Base-by-base conservation (phyloP, 1,139 yeast genomes). In the Meyerozyma elateridarum region DNA sequence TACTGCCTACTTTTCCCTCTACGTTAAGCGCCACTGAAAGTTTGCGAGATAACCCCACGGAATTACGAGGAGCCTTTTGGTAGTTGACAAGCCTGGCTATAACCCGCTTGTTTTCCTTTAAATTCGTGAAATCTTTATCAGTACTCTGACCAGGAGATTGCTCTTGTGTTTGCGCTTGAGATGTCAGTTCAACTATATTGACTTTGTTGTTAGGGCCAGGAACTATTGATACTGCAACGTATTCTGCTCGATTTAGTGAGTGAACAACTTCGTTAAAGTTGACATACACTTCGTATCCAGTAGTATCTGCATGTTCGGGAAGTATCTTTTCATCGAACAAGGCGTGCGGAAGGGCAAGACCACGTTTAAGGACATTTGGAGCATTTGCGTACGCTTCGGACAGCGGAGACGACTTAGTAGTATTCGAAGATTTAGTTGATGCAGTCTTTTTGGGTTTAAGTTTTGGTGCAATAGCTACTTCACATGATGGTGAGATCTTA, bases 401-500 rank as follows among this genome's bases (percentile, higher is more conserved):
- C 8, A 52, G 45, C 15, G 52, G 49, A 3, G 58, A 38, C 25
- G 34, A 28, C 16, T 49, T 48, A 11, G 56, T 50, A 31, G 58
- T 51, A 33, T 56, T 56, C 4, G 63, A 54, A 2, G 68, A 56
- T 18, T 59, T 56, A 5, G 59, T 50, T 8, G 64, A 48, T 1
- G 52, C 44, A 6, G 61, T 33, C 28, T 56, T 53, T 46, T 58
- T 59, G 45, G 61, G 62, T 42, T 78, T 57, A 16, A 71, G 68
- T 51, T 83, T 82, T 8, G 96, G 96, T 3, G 95, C 88, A 33
- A 91, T 79, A 29, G 85, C 77, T 7, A 89, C 74, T 49, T 89
- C 95, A 16, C 95, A 76, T 39, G 77, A 76, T 2, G 85, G 82
- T 0, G 80, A 72, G 7, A 91, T 58, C 41, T 73, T 70, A 1